Conservation (phyloP, 2,329 filamentous ascomycete species). For the Fusarium sp. region DNA sequence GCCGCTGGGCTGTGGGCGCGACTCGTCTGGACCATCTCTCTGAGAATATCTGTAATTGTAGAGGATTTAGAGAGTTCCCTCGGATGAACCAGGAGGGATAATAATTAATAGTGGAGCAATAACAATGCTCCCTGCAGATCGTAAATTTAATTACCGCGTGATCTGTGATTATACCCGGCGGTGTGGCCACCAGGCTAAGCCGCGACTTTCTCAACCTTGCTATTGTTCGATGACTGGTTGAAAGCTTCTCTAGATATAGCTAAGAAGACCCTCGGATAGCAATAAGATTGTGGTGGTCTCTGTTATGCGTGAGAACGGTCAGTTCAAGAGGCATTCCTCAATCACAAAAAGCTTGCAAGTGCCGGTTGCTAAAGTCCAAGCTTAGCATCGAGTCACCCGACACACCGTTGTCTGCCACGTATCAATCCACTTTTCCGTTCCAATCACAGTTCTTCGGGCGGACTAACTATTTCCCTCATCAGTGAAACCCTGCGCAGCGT, state of each 20-base stretch:
- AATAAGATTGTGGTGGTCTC: not conserved
- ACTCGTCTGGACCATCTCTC: not conserved
- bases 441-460: not conserved
- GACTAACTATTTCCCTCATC: too few species aligned
- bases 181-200: not conserved
- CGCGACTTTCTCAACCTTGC: not conserved
- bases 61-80: not conserved
- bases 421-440: not conserved
- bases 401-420: not conserved
- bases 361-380: not conserved
- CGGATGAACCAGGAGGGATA: not conserved
- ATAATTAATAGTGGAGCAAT: constrained; percentile 1
- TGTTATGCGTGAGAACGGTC: fast-evolving
- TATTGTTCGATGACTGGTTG: not conserved
- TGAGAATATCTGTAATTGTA: not conserved
- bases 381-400: not conserved
- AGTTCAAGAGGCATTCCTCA: fast-evolving
- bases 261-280: not conserved
- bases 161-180: not conserved
- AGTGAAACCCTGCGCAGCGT: too few species aligned
- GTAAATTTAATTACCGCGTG: not conserved
- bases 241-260: not conserved
- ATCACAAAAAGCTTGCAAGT: not conserved
- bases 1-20: not conserved
- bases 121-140: not conserved